Conservation (phyloP, 768 basidiomycete genomes). For the Punctularia strigosozonata region DNA sequence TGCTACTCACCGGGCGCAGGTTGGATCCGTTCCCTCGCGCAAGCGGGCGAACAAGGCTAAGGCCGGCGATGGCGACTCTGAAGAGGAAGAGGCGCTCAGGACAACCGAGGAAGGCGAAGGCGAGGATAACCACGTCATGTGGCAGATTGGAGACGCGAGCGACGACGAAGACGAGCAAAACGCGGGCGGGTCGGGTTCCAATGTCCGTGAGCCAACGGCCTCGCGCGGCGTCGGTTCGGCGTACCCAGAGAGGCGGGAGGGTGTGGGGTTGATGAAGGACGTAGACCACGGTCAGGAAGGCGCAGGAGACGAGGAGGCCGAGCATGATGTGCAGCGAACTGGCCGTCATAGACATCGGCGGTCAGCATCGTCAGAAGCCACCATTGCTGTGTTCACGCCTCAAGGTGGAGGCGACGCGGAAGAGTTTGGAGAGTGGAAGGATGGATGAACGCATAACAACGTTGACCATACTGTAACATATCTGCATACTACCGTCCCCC, state of each 20-base stretch:
- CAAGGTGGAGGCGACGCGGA: too few relatives aligned
- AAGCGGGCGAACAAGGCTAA: slow-evolving; percentile 17
- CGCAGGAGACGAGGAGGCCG: slow-evolving; percentile 9
- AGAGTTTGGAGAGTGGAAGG: slow-evolving; percentile 23
- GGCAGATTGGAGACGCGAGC: slow-evolving; percentile 66
- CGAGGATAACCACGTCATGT: slow-evolving; percentile 35
- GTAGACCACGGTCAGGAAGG: slow-evolving; percentile 21
- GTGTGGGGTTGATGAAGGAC: slow-evolving; percentile 27
- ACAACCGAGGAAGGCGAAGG: slow-evolving; percentile 22
- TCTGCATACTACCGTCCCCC: too few relatives aligned
- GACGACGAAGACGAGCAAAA: slow-evolving; percentile 52
- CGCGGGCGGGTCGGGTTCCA: slow-evolving; percentile 19
- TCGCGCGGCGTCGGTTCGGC: slow-evolving; percentile 4
- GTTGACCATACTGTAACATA: too few relatives aligned
- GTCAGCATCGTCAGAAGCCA: slow-evolving; percentile 27
- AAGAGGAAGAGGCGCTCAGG: slow-evolving; percentile 26
- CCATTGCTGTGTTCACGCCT: too few relatives aligned
- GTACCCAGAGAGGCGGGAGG: slow-evolving; percentile 26
- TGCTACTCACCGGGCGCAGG: slow-evolving; percentile 17
- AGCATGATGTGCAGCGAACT: too few relatives aligned
- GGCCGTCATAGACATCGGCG: slow-evolving; percentile 6
- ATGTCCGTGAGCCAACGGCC: slow-evolving; percentile 10
- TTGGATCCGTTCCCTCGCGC: slow-evolving; percentile 13
- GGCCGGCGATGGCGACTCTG: slow-evolving; percentile 19
- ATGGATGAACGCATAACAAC: too few relatives aligned